Base-by-base conservation (phyloP, 305 asterid species). In the Caryopteris hybrid region DNA sequence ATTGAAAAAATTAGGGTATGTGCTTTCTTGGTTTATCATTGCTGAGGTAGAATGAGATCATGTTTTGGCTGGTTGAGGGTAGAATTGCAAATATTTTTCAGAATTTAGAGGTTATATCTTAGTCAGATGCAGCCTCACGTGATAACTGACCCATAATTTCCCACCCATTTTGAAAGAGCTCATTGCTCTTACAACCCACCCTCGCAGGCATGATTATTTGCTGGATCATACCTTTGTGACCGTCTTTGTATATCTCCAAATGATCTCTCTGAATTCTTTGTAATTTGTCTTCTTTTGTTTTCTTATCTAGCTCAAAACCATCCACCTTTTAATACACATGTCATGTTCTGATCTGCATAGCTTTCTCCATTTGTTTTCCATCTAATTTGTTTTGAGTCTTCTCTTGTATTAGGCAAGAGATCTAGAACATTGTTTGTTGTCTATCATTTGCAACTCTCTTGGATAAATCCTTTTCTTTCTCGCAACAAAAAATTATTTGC, bases 1-100 rank as follows among this genome's bases (percentile, higher is more conserved):
- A 17, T 66, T 27, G 5, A 6, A 47, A 17, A 12, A 69, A 70
- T 36, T 50, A 12, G 61, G 31, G 47, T 51, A 23, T 22, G 48
- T 51, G 17, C 68, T 47, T 48, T 51, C 39, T 58, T 43, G 38
- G 23, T 17, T 65, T 66, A 51, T 55, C 57, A 45, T 52, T 34
- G 48, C 11, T 38, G 18, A 29, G 45, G 66, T 64, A 38, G 48
- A 51, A 27, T 33, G 39, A 59, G 52, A 36, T 66, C 17, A 4
- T 25, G 21, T 38, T 31, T 47, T 20, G 63, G 56, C 50, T 3
- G 27, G 51, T 13, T 57, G 29, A 29, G 50, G 33, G 53, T 38
- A 51, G 34, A 13, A 56, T 50, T 23, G 46, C 42, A 47, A 63
- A 20, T 56, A 13, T 55, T 57, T 55, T 17, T 61, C 27, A 3